A percentile compares a stretch with the other conserved stretches of the same genome.
Evolutionary conservation across 1,284 basidiomycete genomes (phyloP).

Genomic region (Cryptococcus sp.): DNA sequence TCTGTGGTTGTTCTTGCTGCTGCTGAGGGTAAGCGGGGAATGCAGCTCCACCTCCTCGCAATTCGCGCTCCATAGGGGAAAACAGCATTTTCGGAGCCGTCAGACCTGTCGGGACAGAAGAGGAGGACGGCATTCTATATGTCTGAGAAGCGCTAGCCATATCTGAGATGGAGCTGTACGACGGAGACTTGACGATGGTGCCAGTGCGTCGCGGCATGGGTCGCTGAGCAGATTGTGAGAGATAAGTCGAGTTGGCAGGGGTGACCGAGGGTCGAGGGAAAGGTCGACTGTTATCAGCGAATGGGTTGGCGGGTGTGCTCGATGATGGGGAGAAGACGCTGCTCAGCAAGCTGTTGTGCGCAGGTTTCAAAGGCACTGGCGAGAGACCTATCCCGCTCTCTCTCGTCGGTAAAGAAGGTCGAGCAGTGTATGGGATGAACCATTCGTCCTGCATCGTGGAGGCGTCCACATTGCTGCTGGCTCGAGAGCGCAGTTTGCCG

Average conservation of each 20-base stretch:
- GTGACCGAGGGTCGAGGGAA: slow-evolving; percentile 13
- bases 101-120: slow-evolving; percentile 43
- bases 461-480: slow-evolving; percentile 1
- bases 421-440: slow-evolving; percentile 31
- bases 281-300: background rate
- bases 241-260: slow-evolving; percentile 7
- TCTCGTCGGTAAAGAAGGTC: slow-evolving; percentile 3
- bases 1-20: background rate
- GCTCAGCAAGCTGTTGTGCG: slow-evolving; percentile 11
- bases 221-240: slow-evolving; percentile 2
- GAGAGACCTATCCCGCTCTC: slow-evolving; percentile 19
- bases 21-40: slow-evolving; percentile 1
- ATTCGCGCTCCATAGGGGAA: slow-evolving; percentile 38
- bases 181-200: slow-evolving; percentile 20
- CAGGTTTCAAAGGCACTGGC: slow-evolving; percentile 7
- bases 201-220: slow-evolving; percentile 3
- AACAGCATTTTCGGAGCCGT: slow-evolving; percentile 41
- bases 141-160: background rate
- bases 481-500: slow-evolving; percentile 12
- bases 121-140: slow-evolving; percentile 25
- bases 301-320: background rate
- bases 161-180: slow-evolving; percentile 15
- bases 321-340: slow-evolving; percentile 16
- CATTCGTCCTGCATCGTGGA: slow-evolving; percentile 26
- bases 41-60: slow-evolving; percentile 13